Conservation (phyloP, 2,329 filamentous ascomycete genomes). For the Phyllosticta citribraziliensis region DNA sequence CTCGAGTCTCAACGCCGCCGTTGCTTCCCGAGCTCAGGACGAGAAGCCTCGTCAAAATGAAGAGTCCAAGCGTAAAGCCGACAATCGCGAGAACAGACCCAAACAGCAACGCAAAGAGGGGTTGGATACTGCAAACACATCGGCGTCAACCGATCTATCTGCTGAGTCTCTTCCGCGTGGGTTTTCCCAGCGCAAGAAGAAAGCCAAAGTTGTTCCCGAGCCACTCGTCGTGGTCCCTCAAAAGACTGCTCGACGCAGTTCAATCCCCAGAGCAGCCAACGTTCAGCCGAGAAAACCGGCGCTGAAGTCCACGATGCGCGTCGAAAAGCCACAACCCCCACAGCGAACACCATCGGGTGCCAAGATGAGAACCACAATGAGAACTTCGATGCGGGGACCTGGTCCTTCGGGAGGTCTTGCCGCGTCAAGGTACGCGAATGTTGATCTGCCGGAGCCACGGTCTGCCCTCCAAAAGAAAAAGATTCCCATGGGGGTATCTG, state of each 20-base stretch:
- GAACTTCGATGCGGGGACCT: constrained; percentile 19
- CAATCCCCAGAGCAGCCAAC: constrained; percentile 3
- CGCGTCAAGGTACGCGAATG: constrained; percentile 22
- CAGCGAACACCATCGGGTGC: constrained; percentile 12
- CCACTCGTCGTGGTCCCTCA: not conserved
- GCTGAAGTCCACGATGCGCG: constrained; percentile 31
- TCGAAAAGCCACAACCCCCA: not conserved
- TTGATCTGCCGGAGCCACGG: constrained; percentile 20
- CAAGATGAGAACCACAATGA: constrained; percentile 11
- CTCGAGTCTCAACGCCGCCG: not conserved
- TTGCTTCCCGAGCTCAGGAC: not conserved
- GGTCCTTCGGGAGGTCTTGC: constrained; percentile 18
- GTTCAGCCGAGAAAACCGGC: constrained; percentile 30
- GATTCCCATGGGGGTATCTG: constrained; percentile 19
- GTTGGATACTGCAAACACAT: not conserved
- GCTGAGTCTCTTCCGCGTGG: constrained; percentile 6
- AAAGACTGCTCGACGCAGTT: constrained; percentile 6
- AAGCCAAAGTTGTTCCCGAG: constrained; percentile 11
- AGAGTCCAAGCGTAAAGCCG: constrained; percentile 56
- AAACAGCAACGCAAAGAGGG: constrained; percentile 47
- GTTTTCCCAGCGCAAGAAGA: constrained; percentile 23
- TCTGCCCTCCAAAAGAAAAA: constrained; percentile 31
- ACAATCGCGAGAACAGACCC: constrained; percentile 60
- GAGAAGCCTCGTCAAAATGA: constrained; percentile 16
- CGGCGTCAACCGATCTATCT: constrained; percentile 11